Percentiles rank a stretch among this genome's conserved stretches.
Evolutionary conservation across 208 protist genomes (phyloP).

Genomic region (Acanthamoeba castellanii): DNA sequence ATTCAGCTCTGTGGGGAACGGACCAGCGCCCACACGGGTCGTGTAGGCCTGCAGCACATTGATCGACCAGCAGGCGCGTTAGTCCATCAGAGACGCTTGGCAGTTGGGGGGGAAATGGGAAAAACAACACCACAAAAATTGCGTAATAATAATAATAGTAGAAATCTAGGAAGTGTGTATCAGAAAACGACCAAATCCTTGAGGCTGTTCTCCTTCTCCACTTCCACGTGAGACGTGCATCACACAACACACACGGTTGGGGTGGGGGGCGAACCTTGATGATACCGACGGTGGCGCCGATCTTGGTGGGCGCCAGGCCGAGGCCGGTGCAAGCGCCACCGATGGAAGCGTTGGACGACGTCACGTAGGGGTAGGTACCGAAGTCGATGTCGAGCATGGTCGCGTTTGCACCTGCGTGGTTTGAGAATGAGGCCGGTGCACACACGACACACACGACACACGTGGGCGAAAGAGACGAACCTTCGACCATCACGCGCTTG

Average conservation of each 20-base stretch:
- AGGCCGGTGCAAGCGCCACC: slow-evolving; percentile 84
- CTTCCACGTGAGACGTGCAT: neutral
- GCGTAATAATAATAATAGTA: neutral
- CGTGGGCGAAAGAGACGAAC: neutral
- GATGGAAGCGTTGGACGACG: slow-evolving; percentile 86
- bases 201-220: slow-evolving; percentile 51
- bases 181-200: slow-evolving; percentile 40
- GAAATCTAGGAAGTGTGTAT: slow-evolving; percentile 53
- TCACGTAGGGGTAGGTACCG: slow-evolving; percentile 92
- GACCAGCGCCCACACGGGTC: slow-evolving; percentile 89
- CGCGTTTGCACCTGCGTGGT: slow-evolving; percentile 88
- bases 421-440: neutral
- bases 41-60: slow-evolving; percentile 86
- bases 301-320: slow-evolving; percentile 87
- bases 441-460: neutral
- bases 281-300: slow-evolving; percentile 87
- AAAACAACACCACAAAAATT: too few species aligned
- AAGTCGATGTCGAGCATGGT: slow-evolving; percentile 91
- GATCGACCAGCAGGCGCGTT: neutral
- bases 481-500: slow-evolving; percentile 75
- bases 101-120: neutral
- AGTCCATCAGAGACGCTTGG: neutral
- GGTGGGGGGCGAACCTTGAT: slow-evolving; percentile 83
- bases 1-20: slow-evolving; percentile 86
- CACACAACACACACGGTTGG: too few species aligned